Percentiles rank a stretch among this genome's conserved stretches.
These are phyloP conservation scores for Naganishia randhawae DNA, from an alignment of 768 basidiomycete species.

Conservation along the genomic window DNA sequence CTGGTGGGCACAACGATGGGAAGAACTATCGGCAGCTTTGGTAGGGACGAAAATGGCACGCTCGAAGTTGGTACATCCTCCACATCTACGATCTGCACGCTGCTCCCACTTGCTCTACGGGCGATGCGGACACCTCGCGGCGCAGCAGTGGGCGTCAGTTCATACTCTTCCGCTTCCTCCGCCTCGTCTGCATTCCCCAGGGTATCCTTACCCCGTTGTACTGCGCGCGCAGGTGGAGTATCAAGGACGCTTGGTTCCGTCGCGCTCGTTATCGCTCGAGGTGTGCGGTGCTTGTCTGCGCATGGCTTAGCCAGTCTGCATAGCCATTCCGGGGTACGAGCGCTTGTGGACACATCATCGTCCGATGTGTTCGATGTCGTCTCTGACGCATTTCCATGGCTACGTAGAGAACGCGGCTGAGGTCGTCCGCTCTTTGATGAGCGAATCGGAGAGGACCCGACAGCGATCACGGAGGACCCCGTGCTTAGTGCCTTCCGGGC, in stretches of 20 bases:
- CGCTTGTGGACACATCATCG: not conserved
- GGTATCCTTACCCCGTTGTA: no score
- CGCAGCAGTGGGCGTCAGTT: conserved; percentile 8
- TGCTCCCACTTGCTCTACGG: not conserved
- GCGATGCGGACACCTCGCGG: not conserved
- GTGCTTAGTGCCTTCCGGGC: not conserved
- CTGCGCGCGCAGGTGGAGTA: not conserved
- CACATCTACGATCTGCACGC: not conserved
- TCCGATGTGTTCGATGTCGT: not conserved
- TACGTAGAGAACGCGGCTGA: not conserved
- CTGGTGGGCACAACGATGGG: not conserved
- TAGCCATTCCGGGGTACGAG: not conserved
- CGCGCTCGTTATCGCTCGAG: not conserved
- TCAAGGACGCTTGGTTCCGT: not conserved
- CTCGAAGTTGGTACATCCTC: not conserved
- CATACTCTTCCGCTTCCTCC: conserved; percentile 14
- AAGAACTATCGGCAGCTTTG: not conserved
- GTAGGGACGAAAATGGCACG: not conserved
- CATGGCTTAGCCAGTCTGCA: not conserved
- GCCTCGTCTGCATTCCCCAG: not conserved
- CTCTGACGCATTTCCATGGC: not conserved
- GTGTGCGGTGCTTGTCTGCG: not conserved
- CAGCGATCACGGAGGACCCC: not conserved
- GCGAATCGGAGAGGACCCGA: conserved; percentile 1
- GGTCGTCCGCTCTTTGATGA: not conserved